A percentile compares a stretch with the other conserved stretches of the same genome.
phyloP scores from a whole-genome alignment of 306 rosid genomes.

The Gynostemma pentaphyllum region DNA sequence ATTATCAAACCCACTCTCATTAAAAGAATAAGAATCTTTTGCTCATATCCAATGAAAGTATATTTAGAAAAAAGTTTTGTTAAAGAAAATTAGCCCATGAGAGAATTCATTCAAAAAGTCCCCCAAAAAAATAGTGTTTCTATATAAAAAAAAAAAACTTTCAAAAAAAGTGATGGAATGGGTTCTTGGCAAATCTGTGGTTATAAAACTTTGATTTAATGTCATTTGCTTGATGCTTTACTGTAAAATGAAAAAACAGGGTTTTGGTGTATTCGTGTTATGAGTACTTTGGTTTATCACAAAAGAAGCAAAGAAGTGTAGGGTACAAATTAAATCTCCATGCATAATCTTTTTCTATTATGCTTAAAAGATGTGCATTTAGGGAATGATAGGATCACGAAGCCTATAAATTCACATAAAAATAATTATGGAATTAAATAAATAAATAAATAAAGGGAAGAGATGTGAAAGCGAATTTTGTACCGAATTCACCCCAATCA shows the following conservation, averaged over 20 bases:
- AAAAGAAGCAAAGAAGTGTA: not conserved
- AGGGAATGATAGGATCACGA: no score
- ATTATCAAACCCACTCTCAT: not conserved
- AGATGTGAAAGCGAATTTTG: no score
- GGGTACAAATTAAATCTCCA: no score
- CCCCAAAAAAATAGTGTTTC: not conserved
- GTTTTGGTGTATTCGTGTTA: not conserved
- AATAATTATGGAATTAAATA: no score
- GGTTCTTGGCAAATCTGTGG: conserved; percentile 8
- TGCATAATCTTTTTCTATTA: no score
- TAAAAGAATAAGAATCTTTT: conserved; percentile 4
- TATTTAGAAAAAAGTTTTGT: not conserved
- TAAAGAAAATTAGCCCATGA: not conserved
- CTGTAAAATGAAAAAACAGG: not conserved
- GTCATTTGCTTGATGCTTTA: not conserved
- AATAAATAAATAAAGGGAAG: no score
- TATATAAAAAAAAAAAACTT: not conserved
- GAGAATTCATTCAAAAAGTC: not conserved
- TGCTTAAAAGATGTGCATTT: no score
- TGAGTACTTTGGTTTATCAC: not conserved
- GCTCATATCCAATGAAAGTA: not conserved
- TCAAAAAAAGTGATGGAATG: not conserved
- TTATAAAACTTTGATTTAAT: not conserved
- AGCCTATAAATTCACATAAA: no score
- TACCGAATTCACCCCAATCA: no score